Evolutionary conservation across 2,329 filamentous ascomycete genomes (phyloP), one percentile per base, ranked within the genome.

Genomic region (Diplocarpon mali): DNA sequence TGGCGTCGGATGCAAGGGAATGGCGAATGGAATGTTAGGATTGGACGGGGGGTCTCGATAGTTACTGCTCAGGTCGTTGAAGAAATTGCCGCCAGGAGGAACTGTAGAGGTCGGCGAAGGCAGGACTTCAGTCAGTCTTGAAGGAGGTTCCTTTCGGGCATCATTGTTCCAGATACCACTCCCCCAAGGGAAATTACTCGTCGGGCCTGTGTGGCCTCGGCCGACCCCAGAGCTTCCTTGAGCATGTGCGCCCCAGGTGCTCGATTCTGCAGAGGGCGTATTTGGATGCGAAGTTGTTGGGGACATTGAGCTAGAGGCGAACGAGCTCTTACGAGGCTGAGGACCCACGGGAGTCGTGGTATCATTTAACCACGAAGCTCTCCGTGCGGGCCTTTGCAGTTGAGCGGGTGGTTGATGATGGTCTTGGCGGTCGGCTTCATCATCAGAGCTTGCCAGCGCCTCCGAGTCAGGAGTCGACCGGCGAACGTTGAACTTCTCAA

Each of bases 381-480:
- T 78, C 44, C 85, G 78, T 20, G 73, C 74, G 38, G 83, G 76
- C 56, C 80, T 85, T 40, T 67, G 72, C 40, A 67, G 73, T 55
- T 69, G 75, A 44, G 63, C 59, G 48, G 62, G 61, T 57, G 65
- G 66, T 56, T 71, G 70, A 51, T 66, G 66, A 57, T 60, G 64
- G 46, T 73, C 75, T 54, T 76, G 69, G 36, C 71, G 71, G 49
- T 95, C 84, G 46, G 70, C 74, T 64, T 98, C 92, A 63, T 96
- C 92, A 63, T 96, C 92, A 11, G 89, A 95, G 54, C 90, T 96
- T 42, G 84, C 88, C 48, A 96, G 69, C 41, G 86, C 90, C 62
- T 96, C 90, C 3, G 89, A 95, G 61, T 96, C 92, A 16, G 90
- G 90, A 1, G 90, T 95, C 7, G 87, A 88, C 43, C 85, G 83